Percentiles rank a stretch among this genome's conserved stretches.
phyloP scores from a whole-genome alignment of 192 early-diverging fungal species.

The Dissophora globulifera region DNA sequence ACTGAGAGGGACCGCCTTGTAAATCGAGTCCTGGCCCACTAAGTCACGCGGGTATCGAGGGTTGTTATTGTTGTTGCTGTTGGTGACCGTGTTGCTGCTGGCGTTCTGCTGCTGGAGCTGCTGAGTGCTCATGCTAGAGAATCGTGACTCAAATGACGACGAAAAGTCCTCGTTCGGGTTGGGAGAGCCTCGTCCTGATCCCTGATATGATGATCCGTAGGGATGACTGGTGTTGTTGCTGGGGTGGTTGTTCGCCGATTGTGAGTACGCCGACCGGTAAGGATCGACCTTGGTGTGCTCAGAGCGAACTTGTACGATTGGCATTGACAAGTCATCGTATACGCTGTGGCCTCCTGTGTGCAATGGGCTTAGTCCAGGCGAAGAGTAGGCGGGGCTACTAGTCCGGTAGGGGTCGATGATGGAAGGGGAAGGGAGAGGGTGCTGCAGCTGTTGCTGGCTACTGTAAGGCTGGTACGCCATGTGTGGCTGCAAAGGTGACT shows the following conservation, averaged over 20 bases:
- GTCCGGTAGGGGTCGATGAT: constrained; percentile 20
- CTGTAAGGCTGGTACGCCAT: constrained; percentile 35
- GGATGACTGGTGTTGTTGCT: constrained; percentile 6
- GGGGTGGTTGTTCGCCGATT: constrained; percentile 5
- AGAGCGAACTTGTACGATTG: no score
- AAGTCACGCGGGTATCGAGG: constrained; percentile 40
- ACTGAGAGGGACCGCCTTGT: no score
- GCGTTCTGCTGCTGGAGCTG: constrained; percentile 10
- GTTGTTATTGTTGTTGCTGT: constrained; percentile 9
- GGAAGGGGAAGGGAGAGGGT: constrained; percentile 26
- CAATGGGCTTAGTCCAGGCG: constrained; percentile 22
- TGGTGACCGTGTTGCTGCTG: constrained; percentile 8
- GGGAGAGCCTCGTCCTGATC: constrained; percentile 27
- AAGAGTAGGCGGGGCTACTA: constrained; percentile 1
- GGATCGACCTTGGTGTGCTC: constrained; percentile 19
- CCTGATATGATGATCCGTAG: constrained; percentile 22
- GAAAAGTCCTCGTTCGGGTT: constrained; percentile 43
- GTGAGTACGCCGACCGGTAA: constrained; percentile 40
- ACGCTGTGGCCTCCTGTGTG: no score
- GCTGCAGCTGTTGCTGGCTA: constrained; percentile 13
- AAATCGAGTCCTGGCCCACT: constrained; percentile 41
- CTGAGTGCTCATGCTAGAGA: constrained; percentile 21
- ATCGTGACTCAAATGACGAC: constrained; percentile 43
- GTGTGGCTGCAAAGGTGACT: constrained; percentile 28
- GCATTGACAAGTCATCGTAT: no score